Evolutionary conservation across 495 filamentous ascomycete genomes (phyloP), one percentile per base, ranked within the genome.

Genomic region (Neurospora tetraspora): DNA sequence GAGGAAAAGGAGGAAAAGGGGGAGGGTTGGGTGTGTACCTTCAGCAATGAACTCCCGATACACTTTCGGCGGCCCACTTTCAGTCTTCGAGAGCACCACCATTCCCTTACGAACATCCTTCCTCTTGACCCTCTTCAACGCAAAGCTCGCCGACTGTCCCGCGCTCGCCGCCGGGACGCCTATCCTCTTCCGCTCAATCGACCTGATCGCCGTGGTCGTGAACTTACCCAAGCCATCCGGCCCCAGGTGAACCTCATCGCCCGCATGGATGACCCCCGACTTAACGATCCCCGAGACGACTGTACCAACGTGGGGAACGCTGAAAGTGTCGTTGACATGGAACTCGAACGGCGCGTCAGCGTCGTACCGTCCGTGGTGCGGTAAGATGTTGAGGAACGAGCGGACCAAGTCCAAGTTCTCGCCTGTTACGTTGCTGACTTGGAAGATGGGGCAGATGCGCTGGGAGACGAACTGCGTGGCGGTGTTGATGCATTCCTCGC

Each of bases 61-160:
- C 8, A 97, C 96, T 77, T 95, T 96, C 4, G 91, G 91, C 5
- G 89, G 85, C 39, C 89, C 86, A 6, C 81, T 83, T 39, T 94
- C 92, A 47, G 89, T 82, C 82, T 95, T 98, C 61, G 92, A 91
- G 47, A 99, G 83, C 12, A 98, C 95, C 0, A 99, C 96, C 96
- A 98, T 98, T 31, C 96, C 96, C 86, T 99, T 99, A 39, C 96
- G 89, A 0, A 99, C 96, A 78, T 99, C 96, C 83, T 96, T 97
- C 31, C 96, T 84, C 36, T 93, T 87, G 0, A 99, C 87, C 68
- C 92, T 88, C 73, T 94, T 92, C 69, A 99, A 79, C 3, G 96
- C 96, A 76, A 99, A 97, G 5, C 92, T 95, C 4, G 93, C 96
- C 38, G 91, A 94, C 80, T 98, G 96, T 0, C 96, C 96, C 0